Evolutionary conservation across 1,284 basidiomycete genomes (phyloP).

Genomic region (Heterobasidion parviporum): DNA sequence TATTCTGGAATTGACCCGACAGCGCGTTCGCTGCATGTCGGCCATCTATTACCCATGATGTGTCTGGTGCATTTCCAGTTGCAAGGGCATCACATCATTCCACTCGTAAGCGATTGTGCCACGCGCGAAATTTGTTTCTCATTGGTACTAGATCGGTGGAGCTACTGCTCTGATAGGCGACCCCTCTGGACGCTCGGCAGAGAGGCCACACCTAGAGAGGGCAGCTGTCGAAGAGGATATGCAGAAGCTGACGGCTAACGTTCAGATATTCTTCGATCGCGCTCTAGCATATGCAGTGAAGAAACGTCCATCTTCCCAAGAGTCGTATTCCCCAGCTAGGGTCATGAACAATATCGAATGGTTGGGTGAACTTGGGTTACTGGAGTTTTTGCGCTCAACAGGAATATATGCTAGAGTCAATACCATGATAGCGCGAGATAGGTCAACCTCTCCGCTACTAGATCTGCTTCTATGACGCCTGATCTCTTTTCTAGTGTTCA

Average conservation of each 20-base stretch:
- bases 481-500: conserved; percentile 57
- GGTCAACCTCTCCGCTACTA: conserved; percentile 36
- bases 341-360: conserved; percentile 85
- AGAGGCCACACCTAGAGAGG: conserved; percentile 65
- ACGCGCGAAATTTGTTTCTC: background rate
- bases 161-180: conserved; percentile 97
- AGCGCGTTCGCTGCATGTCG: conserved; percentile 84
- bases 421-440: conserved; percentile 87
- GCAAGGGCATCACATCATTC: conserved; percentile 74
- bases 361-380: conserved; percentile 65
- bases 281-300: conserved; percentile 55
- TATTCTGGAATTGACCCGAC: conserved; percentile 95
- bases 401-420: conserved; percentile 82
- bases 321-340: conserved; percentile 9
- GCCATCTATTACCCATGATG: conserved; percentile 87
- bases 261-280: conserved; percentile 66
- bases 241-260: conserved; percentile 51
- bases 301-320: conserved; percentile 10
- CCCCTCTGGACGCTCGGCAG: conserved; percentile 84
- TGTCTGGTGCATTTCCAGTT: conserved; percentile 83
- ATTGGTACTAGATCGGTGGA: conserved; percentile 76
- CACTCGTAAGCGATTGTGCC: conserved; percentile 32
- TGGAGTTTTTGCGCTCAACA: conserved; percentile 81
- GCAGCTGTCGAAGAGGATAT: conserved; percentile 66
- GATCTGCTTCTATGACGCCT: background rate